Evolutionary conservation across 1,284 basidiomycete species (phyloP).

Genomic region (Heterobasidion parviporum): DNA sequence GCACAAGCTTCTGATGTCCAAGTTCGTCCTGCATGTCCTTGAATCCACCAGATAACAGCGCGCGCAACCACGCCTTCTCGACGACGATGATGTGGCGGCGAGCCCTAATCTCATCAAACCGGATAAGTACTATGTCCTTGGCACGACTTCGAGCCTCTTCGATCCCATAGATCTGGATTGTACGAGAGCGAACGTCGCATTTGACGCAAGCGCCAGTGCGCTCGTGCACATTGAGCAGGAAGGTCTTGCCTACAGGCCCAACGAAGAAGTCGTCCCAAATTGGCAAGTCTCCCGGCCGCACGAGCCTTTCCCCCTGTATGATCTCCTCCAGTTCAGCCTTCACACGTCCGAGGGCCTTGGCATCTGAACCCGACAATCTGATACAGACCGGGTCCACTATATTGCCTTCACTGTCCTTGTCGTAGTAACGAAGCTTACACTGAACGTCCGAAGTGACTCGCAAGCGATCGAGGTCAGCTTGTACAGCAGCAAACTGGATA

Average conservation of each 20-base stretch:
- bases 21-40: slow-evolving; percentile 26
- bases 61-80: slow-evolving; percentile 31
- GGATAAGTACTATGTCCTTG: slow-evolving; percentile 33
- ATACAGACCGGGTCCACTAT: background rate
- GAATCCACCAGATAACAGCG: slow-evolving; percentile 36
- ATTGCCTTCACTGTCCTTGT: slow-evolving; percentile 2
- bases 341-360: slow-evolving; percentile 38
- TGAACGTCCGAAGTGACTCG: slow-evolving; percentile 12
- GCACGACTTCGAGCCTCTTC: slow-evolving; percentile 28
- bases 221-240: slow-evolving; percentile 33
- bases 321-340: slow-evolving; percentile 54
- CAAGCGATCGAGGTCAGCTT: slow-evolving; percentile 22
- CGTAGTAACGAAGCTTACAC: slow-evolving; percentile 27
- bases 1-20: slow-evolving; percentile 31
- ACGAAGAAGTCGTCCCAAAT: slow-evolving; percentile 60
- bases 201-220: slow-evolving; percentile 32
- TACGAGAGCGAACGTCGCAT: slow-evolving; percentile 29
- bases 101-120: slow-evolving; percentile 31
- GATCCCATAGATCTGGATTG: slow-evolving; percentile 45
- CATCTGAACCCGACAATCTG: slow-evolving; percentile 12
- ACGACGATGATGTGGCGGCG: slow-evolving; percentile 36
- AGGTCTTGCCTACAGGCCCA: slow-evolving; percentile 30
- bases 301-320: slow-evolving; percentile 42
- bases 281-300: slow-evolving; percentile 38
- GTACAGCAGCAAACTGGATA: slow-evolving; percentile 16